Base-by-base conservation (phyloP, 108 stramenopile genomes). In the Phaeodactylum tricornutum region DNA sequence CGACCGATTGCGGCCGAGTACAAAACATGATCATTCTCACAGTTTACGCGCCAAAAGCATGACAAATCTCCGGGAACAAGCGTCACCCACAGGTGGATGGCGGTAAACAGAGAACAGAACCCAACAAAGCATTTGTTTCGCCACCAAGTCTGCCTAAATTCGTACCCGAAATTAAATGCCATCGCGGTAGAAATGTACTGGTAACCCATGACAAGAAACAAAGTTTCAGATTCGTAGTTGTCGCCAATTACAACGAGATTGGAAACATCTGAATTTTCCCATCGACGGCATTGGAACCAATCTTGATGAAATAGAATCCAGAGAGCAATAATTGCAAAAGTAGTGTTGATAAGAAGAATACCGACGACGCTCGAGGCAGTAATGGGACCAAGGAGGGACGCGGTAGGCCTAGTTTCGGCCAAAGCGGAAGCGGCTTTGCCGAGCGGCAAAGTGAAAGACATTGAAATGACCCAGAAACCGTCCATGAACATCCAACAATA, bases 401-500 rank as follows among this genome's bases (percentile, higher is more conserved):
- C 64, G 24, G 82, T 84, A 41, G 82, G 82, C 6, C 82, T 62
- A 16, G 46, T 51, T n/a, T 59, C 54, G 3, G 77, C 57, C 12
- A 84, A 45, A 20, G 38, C 56, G 16, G 43, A 55, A 1, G 70
- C 74, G 39, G 75, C 72, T 6, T 61, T 31, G 26, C 73, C 57
- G 19, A 74, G 51, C 1, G 82, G 72, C 33, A 84, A 42, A 37
- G 55, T 52, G 53, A 77, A 84, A 4, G 78, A 69, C 77, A 84
- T 51, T 0, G 60, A 50, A 14, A 74, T 60, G 0, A 57, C 46
- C 75, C 79, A 77, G 32, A 77, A 44, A 20, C 72, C 75, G 64
- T 81, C 79, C 62, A 81, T 66, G 17, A 47, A 64, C 19, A 71
- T 69, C 72, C 75, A 82, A 37, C 59, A 59, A 69, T 65, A 79